phyloP scores from a whole-genome alignment of 805 yeast genomes.

The Metschnikowia arizonensis region DNA sequence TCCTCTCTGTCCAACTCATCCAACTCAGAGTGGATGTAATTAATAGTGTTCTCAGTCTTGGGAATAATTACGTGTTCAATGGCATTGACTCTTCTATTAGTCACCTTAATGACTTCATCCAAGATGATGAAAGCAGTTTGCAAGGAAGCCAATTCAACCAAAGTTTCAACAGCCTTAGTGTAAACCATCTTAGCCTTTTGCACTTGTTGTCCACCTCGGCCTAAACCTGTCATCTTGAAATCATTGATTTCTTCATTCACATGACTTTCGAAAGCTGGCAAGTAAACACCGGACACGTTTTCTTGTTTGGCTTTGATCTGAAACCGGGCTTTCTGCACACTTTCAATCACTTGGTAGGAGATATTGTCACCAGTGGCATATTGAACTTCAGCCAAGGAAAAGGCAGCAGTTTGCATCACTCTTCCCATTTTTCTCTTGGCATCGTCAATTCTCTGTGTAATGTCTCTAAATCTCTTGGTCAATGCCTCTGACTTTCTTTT shows the following conservation, averaged over 20 bases:
- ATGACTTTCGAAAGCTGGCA: conserved; percentile 87
- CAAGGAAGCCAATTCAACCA: conserved; percentile 90
- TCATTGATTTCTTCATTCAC: conserved; percentile 85
- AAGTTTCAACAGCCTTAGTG: conserved; percentile 93
- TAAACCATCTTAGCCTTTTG: conserved; percentile 91
- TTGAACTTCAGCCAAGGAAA: conserved; percentile 93
- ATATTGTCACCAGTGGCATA: conserved; percentile 97
- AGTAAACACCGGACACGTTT: conserved; percentile 91
- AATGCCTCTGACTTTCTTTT: conserved; percentile 96
- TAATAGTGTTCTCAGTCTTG: conserved; percentile 92
- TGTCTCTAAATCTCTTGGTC: conserved; percentile 93
- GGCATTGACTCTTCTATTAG: conserved; percentile 97
- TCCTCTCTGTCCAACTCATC: conserved; percentile 98
- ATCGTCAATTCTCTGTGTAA: conserved; percentile 89
- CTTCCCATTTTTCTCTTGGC: conserved; percentile 96
- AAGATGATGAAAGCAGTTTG: conserved; percentile 95
- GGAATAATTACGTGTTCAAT: conserved; percentile 98
- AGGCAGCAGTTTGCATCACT: conserved; percentile 97
- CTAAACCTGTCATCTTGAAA: conserved; percentile 93
- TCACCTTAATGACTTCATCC: conserved; percentile 96
- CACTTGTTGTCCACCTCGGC: conserved; percentile 98
- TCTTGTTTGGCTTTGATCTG: conserved; percentile 89
- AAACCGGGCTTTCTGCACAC: conserved; percentile 86
- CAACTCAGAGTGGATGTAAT: conserved; percentile 87
- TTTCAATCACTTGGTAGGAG: conserved; percentile 92